Conservation (phyloP, 192 early-diverging fungal genomes). For the Podila horticola region DNA sequence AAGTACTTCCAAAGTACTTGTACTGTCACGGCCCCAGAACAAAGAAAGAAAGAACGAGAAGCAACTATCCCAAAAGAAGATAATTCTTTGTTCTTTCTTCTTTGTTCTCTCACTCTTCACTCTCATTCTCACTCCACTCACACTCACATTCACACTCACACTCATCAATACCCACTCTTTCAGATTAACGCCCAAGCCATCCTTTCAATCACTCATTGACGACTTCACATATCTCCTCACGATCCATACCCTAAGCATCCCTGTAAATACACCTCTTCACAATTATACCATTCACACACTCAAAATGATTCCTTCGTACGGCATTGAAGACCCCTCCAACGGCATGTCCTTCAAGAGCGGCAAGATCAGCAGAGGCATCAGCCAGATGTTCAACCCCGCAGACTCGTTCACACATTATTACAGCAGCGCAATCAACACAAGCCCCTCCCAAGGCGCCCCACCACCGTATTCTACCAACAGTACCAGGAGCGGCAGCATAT, state of each 20-base stretch:
- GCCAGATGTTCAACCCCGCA: not conserved
- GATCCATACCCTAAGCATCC: too few species aligned
- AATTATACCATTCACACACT: not conserved
- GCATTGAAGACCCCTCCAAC: not conserved
- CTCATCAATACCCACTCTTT: not conserved
- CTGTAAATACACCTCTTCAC: too few species aligned
- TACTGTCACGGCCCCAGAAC: too few species aligned
- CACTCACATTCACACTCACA: not conserved
- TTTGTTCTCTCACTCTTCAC: not conserved
- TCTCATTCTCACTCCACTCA: not conserved
- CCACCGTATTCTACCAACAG: not conserved
- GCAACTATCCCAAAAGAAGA: too few species aligned
- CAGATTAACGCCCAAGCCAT: not conserved
- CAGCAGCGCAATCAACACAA: slow-evolving; percentile 30
- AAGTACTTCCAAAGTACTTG: too few species aligned
- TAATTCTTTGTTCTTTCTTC: not conserved
- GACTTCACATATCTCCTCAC: not conserved
- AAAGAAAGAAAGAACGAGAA: too few species aligned
- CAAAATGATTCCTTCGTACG: not conserved
- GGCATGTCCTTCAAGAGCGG: slow-evolving; percentile 17
- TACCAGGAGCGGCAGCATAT: slow-evolving; percentile 25
- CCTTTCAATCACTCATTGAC: not conserved
- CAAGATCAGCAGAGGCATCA: slow-evolving; percentile 5
- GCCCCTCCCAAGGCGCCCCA: slow-evolving; percentile 1
- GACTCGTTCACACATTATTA: slow-evolving; percentile 15